Evolutionary conservation across 2,329 filamentous ascomycete genomes (phyloP).

Genomic region (Septoria linicola): DNA sequence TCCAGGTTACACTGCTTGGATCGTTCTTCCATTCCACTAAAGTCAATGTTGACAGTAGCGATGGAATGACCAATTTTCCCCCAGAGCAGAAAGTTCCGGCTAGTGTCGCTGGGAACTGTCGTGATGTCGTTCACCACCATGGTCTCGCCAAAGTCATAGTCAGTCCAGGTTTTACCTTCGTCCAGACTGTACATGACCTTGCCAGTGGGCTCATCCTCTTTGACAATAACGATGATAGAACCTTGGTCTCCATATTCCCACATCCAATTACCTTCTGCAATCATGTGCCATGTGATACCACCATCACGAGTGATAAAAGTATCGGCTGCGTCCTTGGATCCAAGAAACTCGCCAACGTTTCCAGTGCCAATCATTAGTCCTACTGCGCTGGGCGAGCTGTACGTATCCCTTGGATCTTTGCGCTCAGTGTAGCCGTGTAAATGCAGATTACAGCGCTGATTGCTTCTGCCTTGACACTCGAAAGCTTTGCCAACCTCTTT

Average conservation of each 20-base stretch:
- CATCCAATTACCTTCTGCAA: conserved; percentile 83
- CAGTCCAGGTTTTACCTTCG: conserved; percentile 75
- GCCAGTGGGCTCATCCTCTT: conserved; percentile 67
- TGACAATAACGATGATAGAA: conserved; percentile 84
- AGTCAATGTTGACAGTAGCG: conserved; percentile 82
- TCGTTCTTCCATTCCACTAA: conserved; percentile 72
- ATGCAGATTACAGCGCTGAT: conserved; percentile 76
- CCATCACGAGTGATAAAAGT: conserved; percentile 91
- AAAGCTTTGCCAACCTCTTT: conserved; percentile 66
- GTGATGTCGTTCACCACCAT: conserved; percentile 77
- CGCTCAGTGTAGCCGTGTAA: conserved; percentile 96
- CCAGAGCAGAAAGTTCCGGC: conserved; percentile 91
- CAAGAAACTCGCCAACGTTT: conserved; percentile 77
- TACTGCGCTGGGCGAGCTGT: conserved; percentile 81
- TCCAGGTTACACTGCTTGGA: conserved; percentile 64
- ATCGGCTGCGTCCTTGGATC: conserved; percentile 67
- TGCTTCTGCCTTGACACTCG: conserved; percentile 57
- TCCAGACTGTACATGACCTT: conserved; percentile 73
- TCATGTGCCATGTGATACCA: conserved; percentile 81
- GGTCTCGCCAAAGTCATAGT: conserved; percentile 70
- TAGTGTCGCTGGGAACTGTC: conserved; percentile 83
- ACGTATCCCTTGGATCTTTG: conserved; percentile 75
- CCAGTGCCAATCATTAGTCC: conserved; percentile 89
- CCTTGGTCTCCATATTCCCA: conserved; percentile 98
- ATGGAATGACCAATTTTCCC: conserved; percentile 61